These are phyloP conservation scores for Phytophthora vignae DNA, from an alignment of 352 stramenopile genomes.

Conservation along the genomic window DNA sequence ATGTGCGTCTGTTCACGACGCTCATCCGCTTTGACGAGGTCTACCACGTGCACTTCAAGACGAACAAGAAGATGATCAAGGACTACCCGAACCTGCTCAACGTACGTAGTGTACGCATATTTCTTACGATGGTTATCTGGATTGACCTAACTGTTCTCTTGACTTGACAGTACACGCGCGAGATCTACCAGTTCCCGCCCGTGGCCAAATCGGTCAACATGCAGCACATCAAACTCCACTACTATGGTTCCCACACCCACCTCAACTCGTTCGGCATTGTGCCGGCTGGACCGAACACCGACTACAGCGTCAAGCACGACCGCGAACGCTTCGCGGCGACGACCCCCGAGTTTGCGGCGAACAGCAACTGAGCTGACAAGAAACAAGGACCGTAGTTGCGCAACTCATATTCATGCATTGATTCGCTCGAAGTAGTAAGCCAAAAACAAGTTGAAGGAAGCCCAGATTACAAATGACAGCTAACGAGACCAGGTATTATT, in stretches of 20 bases:
- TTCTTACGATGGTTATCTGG: neutral
- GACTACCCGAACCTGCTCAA: conserved; percentile 91
- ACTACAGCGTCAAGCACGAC: conserved; percentile 70
- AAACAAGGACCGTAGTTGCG: neutral
- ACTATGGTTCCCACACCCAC: conserved; percentile 94
- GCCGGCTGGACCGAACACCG: conserved; percentile 73
- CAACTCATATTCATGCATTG: conserved; percentile 17
- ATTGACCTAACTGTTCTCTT: conserved; percentile 15
- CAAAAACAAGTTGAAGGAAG: conserved; percentile 21
- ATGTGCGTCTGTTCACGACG: conserved; percentile 85
- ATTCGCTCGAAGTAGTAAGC: conserved; percentile 9
- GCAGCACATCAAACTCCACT: conserved; percentile 97
- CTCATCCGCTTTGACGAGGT: conserved; percentile 87
- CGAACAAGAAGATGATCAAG: conserved; percentile 89
- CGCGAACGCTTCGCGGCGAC: conserved; percentile 66
- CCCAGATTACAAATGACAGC: no score
- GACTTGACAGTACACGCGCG: conserved; percentile 65
- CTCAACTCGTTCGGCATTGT: conserved; percentile 96
- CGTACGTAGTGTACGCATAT: conserved; percentile 37
- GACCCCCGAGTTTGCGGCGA: conserved; percentile 41
- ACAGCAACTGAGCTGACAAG: conserved; percentile 16
- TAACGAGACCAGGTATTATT: conserved; percentile 37
- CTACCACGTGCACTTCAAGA: conserved; percentile 91
- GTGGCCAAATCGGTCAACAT: conserved; percentile 93
- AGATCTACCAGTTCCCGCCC: conserved; percentile 94